A percentile compares a stretch with the other conserved stretches of the same genome.
These are phyloP conservation scores for Leptographium galeiforme DNA, from an alignment of 2,329 filamentous ascomycete genomes.

Conservation along the genomic window DNA sequence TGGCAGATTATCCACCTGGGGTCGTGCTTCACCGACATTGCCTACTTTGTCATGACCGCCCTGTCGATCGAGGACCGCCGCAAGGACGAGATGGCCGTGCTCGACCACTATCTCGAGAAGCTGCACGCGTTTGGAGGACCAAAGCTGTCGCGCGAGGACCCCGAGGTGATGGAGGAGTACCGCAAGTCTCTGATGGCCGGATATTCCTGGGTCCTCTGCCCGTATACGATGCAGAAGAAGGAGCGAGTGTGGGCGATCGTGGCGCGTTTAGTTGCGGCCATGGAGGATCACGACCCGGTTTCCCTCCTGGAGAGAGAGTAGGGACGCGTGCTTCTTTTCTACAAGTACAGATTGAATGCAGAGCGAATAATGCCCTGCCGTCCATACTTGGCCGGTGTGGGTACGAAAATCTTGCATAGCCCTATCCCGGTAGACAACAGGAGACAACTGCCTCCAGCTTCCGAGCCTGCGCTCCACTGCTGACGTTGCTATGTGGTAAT, in stretches of 20 bases:
- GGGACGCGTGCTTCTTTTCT: too few relatives aligned
- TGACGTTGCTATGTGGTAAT: too few relatives aligned
- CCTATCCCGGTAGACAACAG: too few relatives aligned
- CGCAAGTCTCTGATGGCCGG: slow-evolving; percentile 19
- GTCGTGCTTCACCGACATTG: slow-evolving; percentile 11
- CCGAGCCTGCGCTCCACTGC: too few relatives aligned
- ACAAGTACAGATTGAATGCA: too few relatives aligned
- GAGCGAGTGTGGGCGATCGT: slow-evolving; percentile 6
- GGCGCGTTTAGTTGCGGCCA: background rate
- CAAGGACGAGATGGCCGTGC: slow-evolving; percentile 18
- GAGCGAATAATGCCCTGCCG: too few relatives aligned
- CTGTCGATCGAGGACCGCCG: slow-evolving; percentile 20
- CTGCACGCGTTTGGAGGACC: slow-evolving; percentile 1
- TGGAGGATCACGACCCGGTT: background rate
- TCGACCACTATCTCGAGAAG: slow-evolving; percentile 19
- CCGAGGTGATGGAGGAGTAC: slow-evolving; percentile 14
- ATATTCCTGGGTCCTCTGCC: slow-evolving; percentile 20
- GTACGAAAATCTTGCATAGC: too few relatives aligned
- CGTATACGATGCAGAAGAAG: slow-evolving; percentile 21
- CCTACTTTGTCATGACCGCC: slow-evolving; percentile 20
- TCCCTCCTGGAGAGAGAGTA: background rate
- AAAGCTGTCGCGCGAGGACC: background rate
- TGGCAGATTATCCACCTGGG: slow-evolving; percentile 24
- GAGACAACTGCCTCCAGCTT: too few relatives aligned
- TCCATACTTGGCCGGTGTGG: too few relatives aligned